phyloP scores from a whole-genome alignment of 2,329 filamentous ascomycete species.

The Penicillium verrucosum region DNA sequence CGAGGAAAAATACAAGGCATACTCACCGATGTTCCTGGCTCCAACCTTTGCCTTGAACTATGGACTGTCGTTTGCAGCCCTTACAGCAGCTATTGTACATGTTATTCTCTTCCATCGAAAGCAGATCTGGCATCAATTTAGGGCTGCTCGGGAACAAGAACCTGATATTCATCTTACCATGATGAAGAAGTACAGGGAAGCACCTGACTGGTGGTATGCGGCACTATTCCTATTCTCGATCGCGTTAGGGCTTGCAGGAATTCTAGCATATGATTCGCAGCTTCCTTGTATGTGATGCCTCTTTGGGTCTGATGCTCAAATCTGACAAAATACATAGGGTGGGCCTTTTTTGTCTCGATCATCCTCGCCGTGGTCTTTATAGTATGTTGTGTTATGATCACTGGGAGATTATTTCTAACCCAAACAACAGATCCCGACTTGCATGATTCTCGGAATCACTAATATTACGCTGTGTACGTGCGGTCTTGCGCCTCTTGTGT shows the following conservation, averaged over 20 bases:
- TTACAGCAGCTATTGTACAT: slow-evolving; percentile 34
- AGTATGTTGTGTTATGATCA: background rate
- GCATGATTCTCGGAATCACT: slow-evolving; percentile 23
- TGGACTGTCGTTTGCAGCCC: slow-evolving; percentile 37
- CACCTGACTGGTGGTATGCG: slow-evolving; percentile 55
- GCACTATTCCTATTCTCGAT: slow-evolving; percentile 31
- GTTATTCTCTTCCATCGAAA: slow-evolving; percentile 33
- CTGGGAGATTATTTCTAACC: background rate
- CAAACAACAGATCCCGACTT: slow-evolving; percentile 20
- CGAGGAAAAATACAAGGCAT: slow-evolving; percentile 31
- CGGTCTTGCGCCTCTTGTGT: rapidly evolving
- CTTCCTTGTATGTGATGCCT: slow-evolving; percentile 16
- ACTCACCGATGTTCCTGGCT: slow-evolving; percentile 39
- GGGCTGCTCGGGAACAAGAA: slow-evolving; percentile 21
- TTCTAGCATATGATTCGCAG: slow-evolving; percentile 21
- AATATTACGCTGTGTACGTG: slow-evolving; percentile 23
- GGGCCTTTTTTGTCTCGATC: slow-evolving; percentile 22
- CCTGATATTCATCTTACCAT: slow-evolving; percentile 63
- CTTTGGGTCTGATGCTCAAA: background rate
- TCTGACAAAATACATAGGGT: slow-evolving; percentile 15
- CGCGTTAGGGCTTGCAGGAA: slow-evolving; percentile 31
- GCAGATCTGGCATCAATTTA: slow-evolving; percentile 34
- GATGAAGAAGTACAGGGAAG: slow-evolving; percentile 56
- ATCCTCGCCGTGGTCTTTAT: slow-evolving; percentile 23
- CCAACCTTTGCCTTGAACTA: slow-evolving; percentile 37